phyloP scores from a whole-genome alignment of 345 rosid species.

The Atalantia buxifolia region DNA sequence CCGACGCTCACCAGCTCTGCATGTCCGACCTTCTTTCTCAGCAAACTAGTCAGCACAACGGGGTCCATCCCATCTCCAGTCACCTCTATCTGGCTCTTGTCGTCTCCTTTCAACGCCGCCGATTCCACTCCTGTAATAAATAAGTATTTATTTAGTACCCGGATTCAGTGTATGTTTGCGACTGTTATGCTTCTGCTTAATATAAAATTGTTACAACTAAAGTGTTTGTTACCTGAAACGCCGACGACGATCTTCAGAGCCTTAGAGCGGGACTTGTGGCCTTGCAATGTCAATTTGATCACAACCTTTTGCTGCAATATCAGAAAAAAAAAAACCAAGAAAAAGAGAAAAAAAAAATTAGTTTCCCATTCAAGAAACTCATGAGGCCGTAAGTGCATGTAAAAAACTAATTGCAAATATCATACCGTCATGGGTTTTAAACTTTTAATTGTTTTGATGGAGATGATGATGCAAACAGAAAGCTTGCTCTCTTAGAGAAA shows the following conservation, averaged over 20 bases:
- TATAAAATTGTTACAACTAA: too few species aligned
- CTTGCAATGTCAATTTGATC: background rate
- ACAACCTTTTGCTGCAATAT: slow-evolving; percentile 2
- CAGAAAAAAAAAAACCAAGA: too few species aligned
- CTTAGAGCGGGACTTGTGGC: slow-evolving; percentile 1
- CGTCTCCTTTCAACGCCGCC: slow-evolving; percentile 39
- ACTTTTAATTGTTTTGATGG: too few species aligned
- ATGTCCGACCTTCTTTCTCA: slow-evolving; percentile 37
- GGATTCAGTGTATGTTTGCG: background rate
- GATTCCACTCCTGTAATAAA: slow-evolving; percentile 33
- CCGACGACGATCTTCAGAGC: background rate
- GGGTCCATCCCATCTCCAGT: slow-evolving; percentile 41
- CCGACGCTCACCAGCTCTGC: slow-evolving; percentile 21
- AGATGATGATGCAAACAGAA: too few species aligned
- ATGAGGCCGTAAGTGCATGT: background rate
- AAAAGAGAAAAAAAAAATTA: background rate
- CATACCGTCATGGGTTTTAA: too few species aligned
- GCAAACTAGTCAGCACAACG: slow-evolving; percentile 22
- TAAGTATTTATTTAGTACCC: background rate
- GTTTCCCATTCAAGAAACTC: background rate
- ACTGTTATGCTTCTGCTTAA: background rate
- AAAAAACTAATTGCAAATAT: too few species aligned
- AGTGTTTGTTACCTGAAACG: background rate
- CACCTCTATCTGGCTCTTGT: slow-evolving; percentile 47
- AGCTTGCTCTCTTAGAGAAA: too few species aligned